phyloP scores from a whole-genome alignment of 768 basidiomycete genomes.

The Psilocybe subaeruginosa region DNA sequence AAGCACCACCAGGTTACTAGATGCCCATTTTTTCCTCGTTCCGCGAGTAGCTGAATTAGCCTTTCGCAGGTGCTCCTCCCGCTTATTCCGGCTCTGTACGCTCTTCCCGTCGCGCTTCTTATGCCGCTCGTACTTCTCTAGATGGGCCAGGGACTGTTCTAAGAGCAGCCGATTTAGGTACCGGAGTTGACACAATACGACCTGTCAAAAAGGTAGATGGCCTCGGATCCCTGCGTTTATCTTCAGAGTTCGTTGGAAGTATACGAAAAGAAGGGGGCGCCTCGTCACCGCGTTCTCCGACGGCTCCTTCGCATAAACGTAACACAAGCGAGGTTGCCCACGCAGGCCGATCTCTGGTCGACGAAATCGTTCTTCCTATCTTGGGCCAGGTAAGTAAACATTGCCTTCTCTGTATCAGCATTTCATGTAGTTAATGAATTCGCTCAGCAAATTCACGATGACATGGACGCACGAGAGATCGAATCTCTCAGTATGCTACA shows the following conservation, averaged over 20 bases:
- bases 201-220: constrained; percentile 93
- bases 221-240: constrained; percentile 71
- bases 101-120: constrained; percentile 70
- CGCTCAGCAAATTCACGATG: constrained; percentile 69
- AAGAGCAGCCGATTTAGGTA: constrained; percentile 83
- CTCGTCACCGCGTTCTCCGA: constrained; percentile 50
- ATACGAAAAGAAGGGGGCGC: constrained; percentile 58
- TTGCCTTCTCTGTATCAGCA: not conserved
- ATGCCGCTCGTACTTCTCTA: constrained; percentile 69
- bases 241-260: constrained; percentile 82
- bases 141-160: constrained; percentile 73
- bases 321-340: constrained; percentile 58
- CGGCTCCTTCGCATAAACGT: constrained; percentile 44
- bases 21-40: constrained; percentile 27
- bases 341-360: constrained; percentile 72
- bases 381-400: constrained; percentile 63
- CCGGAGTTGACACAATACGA: constrained; percentile 86
- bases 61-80: constrained; percentile 61
- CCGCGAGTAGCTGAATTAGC: constrained; percentile 18
- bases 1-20: constrained; percentile 43
- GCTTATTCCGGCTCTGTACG: constrained; percentile 75
- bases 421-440: not conserved
- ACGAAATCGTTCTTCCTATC: constrained; percentile 84
- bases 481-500: constrained; percentile 90
- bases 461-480: constrained; percentile 87